A percentile compares a stretch with the other conserved stretches of the same genome.
Conservation (phyloP, 2,329 filamentous ascomycete genomes). For the Alternaria gaisen region DNA sequence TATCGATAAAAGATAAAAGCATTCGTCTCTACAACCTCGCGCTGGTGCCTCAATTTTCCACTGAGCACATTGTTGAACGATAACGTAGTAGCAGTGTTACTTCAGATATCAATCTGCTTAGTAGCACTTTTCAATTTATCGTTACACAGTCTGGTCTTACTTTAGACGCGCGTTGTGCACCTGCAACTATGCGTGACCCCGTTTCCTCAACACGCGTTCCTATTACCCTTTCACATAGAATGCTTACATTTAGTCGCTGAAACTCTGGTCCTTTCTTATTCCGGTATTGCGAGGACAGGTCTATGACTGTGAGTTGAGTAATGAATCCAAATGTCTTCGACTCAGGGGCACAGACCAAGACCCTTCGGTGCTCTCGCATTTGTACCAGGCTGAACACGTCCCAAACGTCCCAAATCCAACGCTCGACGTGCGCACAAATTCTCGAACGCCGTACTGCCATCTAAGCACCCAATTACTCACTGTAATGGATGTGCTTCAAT, state of each 20-base stretch:
- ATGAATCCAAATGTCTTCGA: neutral
- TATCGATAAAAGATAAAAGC: constrained; percentile 10
- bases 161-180: neutral
- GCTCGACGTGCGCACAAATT: neutral
- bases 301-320: neutral
- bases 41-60: neutral
- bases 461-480: neutral
- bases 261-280: neutral
- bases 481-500: constrained; percentile 45
- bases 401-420: neutral
- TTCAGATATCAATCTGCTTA: neutral
- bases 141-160: neutral
- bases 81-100: neutral
- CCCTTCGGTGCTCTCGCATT: neutral
- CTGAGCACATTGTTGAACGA: neutral
- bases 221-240: neutral
- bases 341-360: constrained; percentile 14
- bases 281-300: neutral
- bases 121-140: neutral
- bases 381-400: constrained; percentile 2
- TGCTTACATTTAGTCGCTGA: neutral
- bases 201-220: neutral
- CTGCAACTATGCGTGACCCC: neutral
- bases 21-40: neutral
- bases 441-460: neutral